A percentile compares a stretch with the other conserved stretches of the same genome.
phyloP scores from a whole-genome alignment of 139 green algal species.

The Monoraphidium neglectum region DNA sequence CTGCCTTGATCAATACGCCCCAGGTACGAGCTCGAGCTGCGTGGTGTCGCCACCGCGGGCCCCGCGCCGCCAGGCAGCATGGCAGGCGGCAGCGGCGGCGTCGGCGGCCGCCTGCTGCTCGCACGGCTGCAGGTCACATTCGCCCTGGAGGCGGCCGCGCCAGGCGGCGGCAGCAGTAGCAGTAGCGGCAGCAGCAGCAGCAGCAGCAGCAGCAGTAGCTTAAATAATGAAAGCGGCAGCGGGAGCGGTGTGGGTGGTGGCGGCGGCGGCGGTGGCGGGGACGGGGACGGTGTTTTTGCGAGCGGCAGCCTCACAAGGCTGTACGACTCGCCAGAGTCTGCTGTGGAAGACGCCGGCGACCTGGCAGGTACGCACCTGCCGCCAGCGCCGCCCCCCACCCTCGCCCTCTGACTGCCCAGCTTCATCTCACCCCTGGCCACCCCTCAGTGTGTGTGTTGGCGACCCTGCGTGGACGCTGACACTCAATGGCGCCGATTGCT shows the following conservation, averaged over 20 bases:
- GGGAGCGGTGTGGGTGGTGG: neutral
- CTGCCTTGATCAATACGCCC: too few species aligned
- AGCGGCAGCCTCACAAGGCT: slow-evolving; percentile 3
- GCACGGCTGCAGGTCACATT: slow-evolving; percentile 9
- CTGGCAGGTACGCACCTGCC: slow-evolving; percentile 19
- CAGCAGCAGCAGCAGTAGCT: slow-evolving; percentile 18
- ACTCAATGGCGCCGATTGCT: too few species aligned
- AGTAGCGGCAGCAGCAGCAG: neutral
- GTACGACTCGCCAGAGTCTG: slow-evolving; percentile 25
- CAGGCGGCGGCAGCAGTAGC: too few species aligned
- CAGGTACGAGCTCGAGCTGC: slow-evolving; percentile 20
- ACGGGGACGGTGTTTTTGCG: neutral
- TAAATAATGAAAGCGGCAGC: neutral
- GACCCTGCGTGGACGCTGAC: too few species aligned
- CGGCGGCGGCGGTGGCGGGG: neutral
- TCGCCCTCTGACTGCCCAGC: too few species aligned
- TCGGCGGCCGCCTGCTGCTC: neutral
- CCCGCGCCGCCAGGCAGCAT: slow-evolving; percentile 12
- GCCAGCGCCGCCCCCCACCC: too few species aligned
- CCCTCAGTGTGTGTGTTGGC: too few species aligned
- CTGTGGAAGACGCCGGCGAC: slow-evolving; percentile 19
- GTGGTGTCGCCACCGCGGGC: neutral
- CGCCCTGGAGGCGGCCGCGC: neutral
- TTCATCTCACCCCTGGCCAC: too few species aligned
- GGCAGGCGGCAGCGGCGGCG: neutral